A percentile compares a stretch with the other conserved stretches of the same genome.
These are phyloP conservation scores for Rhododendron mucronatum DNA, from an alignment of 148 eudicot species.

Conservation along the genomic window DNA sequence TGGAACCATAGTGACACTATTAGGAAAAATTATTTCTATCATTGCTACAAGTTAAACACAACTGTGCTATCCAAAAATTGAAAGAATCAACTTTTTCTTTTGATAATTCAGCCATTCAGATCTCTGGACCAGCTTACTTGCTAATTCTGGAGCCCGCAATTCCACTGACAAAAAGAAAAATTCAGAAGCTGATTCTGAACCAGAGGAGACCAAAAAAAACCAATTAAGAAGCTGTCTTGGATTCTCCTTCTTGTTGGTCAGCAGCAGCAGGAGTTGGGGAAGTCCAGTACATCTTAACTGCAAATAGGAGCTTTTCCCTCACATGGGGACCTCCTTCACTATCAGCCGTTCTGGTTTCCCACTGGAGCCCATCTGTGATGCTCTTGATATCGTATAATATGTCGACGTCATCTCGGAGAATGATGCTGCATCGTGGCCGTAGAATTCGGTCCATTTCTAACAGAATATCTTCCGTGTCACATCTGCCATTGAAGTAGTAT, in stretches of 20 bases:
- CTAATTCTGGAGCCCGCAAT: background rate
- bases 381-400: constrained; percentile 47
- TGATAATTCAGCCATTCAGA: too few relatives aligned
- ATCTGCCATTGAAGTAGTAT: constrained; percentile 32
- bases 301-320: constrained; percentile 65
- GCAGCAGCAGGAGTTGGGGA: constrained; percentile 27
- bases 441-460: constrained; percentile 84
- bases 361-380: constrained; percentile 51
- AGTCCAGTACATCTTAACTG: constrained; percentile 85
- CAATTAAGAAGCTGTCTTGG: constrained; percentile 23
- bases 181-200: background rate
- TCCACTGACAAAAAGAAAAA: background rate
- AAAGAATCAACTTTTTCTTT: background rate
- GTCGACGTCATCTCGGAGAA: constrained; percentile 74
- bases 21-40: background rate
- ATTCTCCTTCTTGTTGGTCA: constrained; percentile 6
- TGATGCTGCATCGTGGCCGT: constrained; percentile 69
- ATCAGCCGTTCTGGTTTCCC: constrained; percentile 60
- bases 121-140: background rate
- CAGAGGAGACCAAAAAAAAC: background rate
- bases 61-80: background rate
- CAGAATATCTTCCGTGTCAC: constrained; percentile 61
- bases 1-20: background rate
- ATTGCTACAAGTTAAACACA: background rate
- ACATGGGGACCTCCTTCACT: constrained; percentile 64